phyloP scores from a whole-genome alignment of 768 basidiomycete genomes.

The Naganishia antarctica region DNA sequence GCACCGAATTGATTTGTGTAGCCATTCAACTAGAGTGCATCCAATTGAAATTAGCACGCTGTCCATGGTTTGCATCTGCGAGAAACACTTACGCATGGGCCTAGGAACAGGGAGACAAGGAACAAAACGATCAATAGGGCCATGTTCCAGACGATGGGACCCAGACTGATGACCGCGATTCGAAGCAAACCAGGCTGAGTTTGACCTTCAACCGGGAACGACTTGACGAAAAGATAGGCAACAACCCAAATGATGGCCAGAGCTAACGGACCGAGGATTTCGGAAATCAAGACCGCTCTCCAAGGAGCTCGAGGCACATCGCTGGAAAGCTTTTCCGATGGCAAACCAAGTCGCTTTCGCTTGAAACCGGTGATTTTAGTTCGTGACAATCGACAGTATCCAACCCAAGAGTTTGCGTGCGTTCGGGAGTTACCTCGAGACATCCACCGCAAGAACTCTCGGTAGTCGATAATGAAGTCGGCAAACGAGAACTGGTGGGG shows the following conservation, averaged over 20 bases:
- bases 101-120: constrained; percentile 83
- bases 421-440: constrained; percentile 94
- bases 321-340: constrained; percentile 92
- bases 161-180: constrained; percentile 84
- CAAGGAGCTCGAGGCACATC: constrained; percentile 91
- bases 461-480: constrained; percentile 94
- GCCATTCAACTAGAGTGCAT: constrained; percentile 41
- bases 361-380: constrained; percentile 99
- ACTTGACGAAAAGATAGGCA: constrained; percentile 66
- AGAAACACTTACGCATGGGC: constrained; percentile 61
- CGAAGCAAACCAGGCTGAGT: constrained; percentile 80
- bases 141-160: constrained; percentile 93
- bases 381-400: constrained; percentile 94
- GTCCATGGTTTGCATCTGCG: too few relatives aligned
- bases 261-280: constrained; percentile 76
- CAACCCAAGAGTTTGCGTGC: constrained; percentile 98
- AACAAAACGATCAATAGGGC: constrained; percentile 80
- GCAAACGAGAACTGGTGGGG: constrained; percentile 98
- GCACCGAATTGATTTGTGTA: constrained; percentile 85
- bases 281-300: constrained; percentile 81
- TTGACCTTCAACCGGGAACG: constrained; percentile 53
- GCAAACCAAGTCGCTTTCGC: constrained; percentile 92
- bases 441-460: constrained; percentile 99
- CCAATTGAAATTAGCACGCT: too few relatives aligned
- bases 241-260: constrained; percentile 81